Percentiles rank a stretch among this genome's conserved stretches.
These are phyloP conservation scores for Pseudogymnoascus sp. DNA, from an alignment of 2,329 filamentous ascomycete species.

Conservation along the genomic window DNA sequence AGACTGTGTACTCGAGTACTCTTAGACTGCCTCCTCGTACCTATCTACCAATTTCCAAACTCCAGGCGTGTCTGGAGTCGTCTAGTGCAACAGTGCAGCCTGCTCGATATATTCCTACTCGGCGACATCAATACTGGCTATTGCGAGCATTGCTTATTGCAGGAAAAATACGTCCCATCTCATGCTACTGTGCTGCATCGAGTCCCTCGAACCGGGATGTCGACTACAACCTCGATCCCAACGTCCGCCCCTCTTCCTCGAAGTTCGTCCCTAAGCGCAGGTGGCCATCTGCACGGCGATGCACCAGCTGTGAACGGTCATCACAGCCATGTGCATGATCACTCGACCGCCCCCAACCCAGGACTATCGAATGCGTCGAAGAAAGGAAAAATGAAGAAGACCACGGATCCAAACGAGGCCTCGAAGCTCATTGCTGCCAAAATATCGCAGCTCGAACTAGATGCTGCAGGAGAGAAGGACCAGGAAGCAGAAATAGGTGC, in stretches of 20 bases:
- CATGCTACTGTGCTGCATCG: slow-evolving; percentile 1
- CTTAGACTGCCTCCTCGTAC: slow-evolving; percentile 6
- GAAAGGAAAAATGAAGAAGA: slow-evolving; percentile 80
- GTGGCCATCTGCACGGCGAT: slow-evolving; percentile 23
- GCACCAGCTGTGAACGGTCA: slow-evolving; percentile 24
- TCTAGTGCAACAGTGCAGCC: slow-evolving; percentile 7
- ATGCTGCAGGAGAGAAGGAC: slow-evolving; percentile 87
- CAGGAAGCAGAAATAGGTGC: slow-evolving; percentile 92
- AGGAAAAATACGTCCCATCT: neutral
- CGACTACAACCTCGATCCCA: slow-evolving; percentile 30
- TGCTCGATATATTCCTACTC: neutral
- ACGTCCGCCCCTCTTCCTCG: slow-evolving; percentile 28
- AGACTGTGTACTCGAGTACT: slow-evolving; percentile 7
- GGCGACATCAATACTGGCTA: slow-evolving; percentile 1
- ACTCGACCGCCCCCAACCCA: slow-evolving; percentile 35
- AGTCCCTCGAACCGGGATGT: slow-evolving; percentile 21
- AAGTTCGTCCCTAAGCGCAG: slow-evolving; percentile 22
- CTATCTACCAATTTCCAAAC: slow-evolving; percentile 9
- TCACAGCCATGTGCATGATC: slow-evolving; percentile 33
- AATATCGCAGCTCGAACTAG: slow-evolving; percentile 90
- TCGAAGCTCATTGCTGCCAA: slow-evolving; percentile 86
- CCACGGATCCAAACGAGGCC: slow-evolving; percentile 76
- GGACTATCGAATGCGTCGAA: slow-evolving; percentile 50
- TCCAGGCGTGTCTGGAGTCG: slow-evolving; percentile 5
- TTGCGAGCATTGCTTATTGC: neutral